Percentiles rank a stretch among this genome's conserved stretches.
Conservation (phyloP, 352 stramenopile species). For the Pythium dissotocum region DNA sequence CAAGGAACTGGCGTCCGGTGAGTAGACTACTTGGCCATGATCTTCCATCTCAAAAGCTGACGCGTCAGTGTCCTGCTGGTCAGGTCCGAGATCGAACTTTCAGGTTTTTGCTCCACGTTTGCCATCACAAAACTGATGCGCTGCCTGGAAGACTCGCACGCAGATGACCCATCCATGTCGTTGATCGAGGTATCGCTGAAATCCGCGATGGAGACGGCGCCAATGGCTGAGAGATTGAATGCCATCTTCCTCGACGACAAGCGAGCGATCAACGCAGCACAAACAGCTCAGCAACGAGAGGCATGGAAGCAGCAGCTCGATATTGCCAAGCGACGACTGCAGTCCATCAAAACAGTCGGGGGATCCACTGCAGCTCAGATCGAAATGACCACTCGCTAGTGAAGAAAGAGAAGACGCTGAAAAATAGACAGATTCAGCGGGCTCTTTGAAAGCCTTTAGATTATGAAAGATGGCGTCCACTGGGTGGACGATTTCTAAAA, state of each 20-base stretch:
- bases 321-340: conserved; percentile 53
- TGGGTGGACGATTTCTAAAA: conserved; percentile 12
- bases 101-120: conserved; percentile 57
- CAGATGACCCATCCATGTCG: conserved; percentile 12
- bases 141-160: conserved; percentile 39
- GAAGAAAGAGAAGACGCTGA: not conserved
- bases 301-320: conserved; percentile 56
- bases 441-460: not conserved
- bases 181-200: conserved; percentile 9
- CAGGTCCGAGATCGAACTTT: conserved; percentile 40
- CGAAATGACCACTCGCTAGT: conserved; percentile 23
- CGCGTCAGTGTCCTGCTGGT: not conserved
- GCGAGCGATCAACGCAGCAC: conserved; percentile 10
- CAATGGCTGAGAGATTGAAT: conserved; percentile 59
- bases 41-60: not conserved
- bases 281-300: conserved; percentile 28
- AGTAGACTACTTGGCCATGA: not conserved
- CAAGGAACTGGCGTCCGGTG: not conserved
- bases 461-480: not conserved
- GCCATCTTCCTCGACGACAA: conserved; percentile 43
- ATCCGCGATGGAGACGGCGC: conserved; percentile 20
- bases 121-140: conserved; percentile 38
- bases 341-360: conserved; percentile 11
- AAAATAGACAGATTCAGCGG: not conserved
- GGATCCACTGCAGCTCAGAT: not conserved